Conservation (phyloP, 805 yeast species). For the Ogataea glucozyma region DNA sequence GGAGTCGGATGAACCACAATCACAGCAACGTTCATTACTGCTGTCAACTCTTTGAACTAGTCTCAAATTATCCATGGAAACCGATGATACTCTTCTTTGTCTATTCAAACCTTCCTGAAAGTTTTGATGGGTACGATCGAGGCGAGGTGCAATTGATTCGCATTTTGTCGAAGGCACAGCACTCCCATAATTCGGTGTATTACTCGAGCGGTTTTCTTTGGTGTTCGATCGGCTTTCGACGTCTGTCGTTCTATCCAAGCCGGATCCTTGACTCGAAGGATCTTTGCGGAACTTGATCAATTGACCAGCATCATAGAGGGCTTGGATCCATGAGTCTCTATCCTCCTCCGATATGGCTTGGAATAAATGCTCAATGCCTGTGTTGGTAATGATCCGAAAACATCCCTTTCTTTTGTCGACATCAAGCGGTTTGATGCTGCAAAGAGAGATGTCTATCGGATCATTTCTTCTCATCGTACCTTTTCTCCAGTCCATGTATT, state of each 20-base stretch:
- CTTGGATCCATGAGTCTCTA: conserved; percentile 64
- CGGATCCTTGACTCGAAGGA: background rate
- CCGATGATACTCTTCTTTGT: conserved; percentile 37
- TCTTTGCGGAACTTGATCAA: conserved; percentile 27
- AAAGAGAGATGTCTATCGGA: conserved; percentile 71
- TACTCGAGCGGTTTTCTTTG: conserved; percentile 1
- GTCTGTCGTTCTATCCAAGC: background rate
- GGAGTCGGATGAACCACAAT: conserved; percentile 62
- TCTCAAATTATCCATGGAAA: conserved; percentile 35
- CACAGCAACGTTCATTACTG: conserved; percentile 72
- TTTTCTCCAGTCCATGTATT: conserved; percentile 79
- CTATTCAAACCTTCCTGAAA: conserved; percentile 11
- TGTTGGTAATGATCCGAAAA: conserved; percentile 74
- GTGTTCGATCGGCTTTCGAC: background rate
- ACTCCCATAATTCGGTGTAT: conserved; percentile 1
- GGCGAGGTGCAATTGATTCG: conserved; percentile 1
- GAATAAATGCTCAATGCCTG: conserved; percentile 63
- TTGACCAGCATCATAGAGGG: conserved; percentile 56
- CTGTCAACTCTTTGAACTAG: conserved; percentile 44
- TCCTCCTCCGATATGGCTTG: conserved; percentile 75
- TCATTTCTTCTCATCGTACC: conserved; percentile 60
- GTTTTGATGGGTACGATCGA: background rate
- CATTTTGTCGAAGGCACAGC: background rate
- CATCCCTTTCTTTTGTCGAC: conserved; percentile 55
- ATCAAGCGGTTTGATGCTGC: conserved; percentile 54